These are phyloP conservation scores for Hemileccinum impolitum DNA, from an alignment of 768 basidiomycete species.

Conservation along the genomic window DNA sequence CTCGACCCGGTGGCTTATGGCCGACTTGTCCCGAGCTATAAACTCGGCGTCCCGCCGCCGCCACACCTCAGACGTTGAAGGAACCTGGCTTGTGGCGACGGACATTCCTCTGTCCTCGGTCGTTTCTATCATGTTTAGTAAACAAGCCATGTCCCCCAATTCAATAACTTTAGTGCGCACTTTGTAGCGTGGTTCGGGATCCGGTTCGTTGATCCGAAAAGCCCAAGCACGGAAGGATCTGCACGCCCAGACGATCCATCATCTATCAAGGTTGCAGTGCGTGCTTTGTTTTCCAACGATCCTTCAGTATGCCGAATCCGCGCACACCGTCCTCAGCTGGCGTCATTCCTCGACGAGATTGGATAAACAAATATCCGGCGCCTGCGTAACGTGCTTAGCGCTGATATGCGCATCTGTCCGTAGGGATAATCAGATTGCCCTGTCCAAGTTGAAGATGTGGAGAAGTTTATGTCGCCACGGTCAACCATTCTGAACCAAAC, in stretches of 20 bases:
- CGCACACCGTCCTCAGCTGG: too few species aligned
- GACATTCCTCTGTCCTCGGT: too few species aligned
- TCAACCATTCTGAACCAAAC: too few species aligned
- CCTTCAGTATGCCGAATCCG: not conserved
- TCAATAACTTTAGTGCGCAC: not conserved
- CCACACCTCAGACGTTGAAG: too few species aligned
- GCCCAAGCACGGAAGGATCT: constrained; percentile 4
- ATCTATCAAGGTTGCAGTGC: constrained; percentile 1
- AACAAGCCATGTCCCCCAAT: not conserved
- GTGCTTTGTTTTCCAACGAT: not conserved
- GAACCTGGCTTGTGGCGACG: too few species aligned
- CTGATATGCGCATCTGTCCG: not conserved
- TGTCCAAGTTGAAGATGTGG: not conserved
- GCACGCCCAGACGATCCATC: constrained; percentile 11
- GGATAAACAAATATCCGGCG: not conserved
- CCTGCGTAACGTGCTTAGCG: not conserved
- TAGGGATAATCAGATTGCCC: not conserved
- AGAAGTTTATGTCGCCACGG: not conserved
- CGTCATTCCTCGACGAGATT: not conserved
- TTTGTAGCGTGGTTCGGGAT: not conserved
- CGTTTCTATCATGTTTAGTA: not conserved
- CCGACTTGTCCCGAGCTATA: too few species aligned
- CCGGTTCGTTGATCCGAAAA: not conserved
- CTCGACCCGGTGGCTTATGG: too few species aligned
- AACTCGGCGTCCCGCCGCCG: too few species aligned